Evolutionary conservation across 805 yeast genomes (phyloP).

Genomic region (Metschnikowia henanensis): DNA sequence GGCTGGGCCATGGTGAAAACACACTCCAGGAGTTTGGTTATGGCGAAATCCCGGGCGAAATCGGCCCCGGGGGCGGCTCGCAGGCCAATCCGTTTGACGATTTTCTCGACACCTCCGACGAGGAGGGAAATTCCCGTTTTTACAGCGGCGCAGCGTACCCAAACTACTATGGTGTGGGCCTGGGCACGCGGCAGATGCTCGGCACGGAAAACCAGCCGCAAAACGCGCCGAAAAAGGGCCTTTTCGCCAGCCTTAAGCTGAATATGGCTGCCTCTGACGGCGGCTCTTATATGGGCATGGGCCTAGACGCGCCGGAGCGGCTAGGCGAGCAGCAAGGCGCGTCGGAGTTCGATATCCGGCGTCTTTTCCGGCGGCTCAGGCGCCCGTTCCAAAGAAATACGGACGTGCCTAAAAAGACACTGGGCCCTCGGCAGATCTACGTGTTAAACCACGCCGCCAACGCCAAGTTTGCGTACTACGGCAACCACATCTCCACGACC

Average conservation of each 20-base stretch:
- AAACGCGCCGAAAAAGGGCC: constrained; percentile 19
- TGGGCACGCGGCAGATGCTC: constrained; percentile 22
- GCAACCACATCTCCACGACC: constrained; percentile 91
- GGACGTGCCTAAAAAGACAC: neutral
- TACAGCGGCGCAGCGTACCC: constrained; percentile 9
- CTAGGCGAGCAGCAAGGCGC: constrained; percentile 25
- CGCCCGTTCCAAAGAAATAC: constrained; percentile 17
- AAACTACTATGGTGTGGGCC: constrained; percentile 20
- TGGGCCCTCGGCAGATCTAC: constrained; percentile 50
- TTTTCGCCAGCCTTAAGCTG: constrained; percentile 21
- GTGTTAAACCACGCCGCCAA: constrained; percentile 65
- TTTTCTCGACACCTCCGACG: constrained; percentile 35
- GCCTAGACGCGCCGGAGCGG: constrained; percentile 29
- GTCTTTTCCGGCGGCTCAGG: constrained; percentile 26
- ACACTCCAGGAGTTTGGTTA: neutral
- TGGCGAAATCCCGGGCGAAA: neutral
- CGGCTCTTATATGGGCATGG: constrained; percentile 20
- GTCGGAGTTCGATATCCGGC: constrained; percentile 40
- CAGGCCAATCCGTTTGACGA: constrained; percentile 31
- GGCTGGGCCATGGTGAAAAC: neutral
- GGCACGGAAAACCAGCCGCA: constrained; percentile 24
- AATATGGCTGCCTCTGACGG: constrained; percentile 8
- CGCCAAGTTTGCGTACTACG: constrained; percentile 55
- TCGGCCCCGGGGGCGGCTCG: neutral
- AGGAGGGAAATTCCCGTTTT: constrained; percentile 22